Base-by-base conservation (phyloP, 345 rosid genomes). In the Camelina hispida region DNA sequence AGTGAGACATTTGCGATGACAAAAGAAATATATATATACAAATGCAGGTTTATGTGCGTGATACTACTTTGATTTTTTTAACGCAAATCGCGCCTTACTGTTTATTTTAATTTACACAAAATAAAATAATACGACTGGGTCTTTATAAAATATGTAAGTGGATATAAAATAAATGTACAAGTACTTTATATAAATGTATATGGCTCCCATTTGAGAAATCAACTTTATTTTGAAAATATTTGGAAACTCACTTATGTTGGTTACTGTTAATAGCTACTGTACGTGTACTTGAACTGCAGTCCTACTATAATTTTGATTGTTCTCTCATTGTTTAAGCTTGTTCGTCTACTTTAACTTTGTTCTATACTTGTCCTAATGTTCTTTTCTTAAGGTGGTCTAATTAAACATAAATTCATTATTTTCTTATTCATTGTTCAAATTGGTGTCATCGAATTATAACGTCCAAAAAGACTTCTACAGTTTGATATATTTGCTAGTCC, bases 161-260 rank as follows among this genome's bases (percentile, higher is more conserved):
- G 71, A 17, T 9, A 22, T 40, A 40, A 74, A 74, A 68, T 75
- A 59, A 75, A 68, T 52, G 69, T 57, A 54, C 25, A 42, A 34
- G 32, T 54, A 68, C 63, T 60, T 66, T 74, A 46, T 73, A 28
- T 2, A 18, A 38, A 38, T 40, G 43, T 68, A 28, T 25, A 50
- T 60, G 66, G 72, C 66, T 59, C 47, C 32, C 17, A 73, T 50
- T 68, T 35, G 17, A 40, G 54, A 52, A 44, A 53, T 54, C 58
- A 62, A 69, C 75, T 76, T 76, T 76, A 69, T 69, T 76, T 76
- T 62, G 64, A 76, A 76, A 61, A 54, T 76, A 34, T 69, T 43
- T 53, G 40, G 69, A 76, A 75, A 30, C 56, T 62, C 46, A 55
- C 38, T 17, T 52, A 43, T 76, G 63, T 32, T 58, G 57, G 61